These are phyloP conservation scores for Mycena vulgaris DNA, from an alignment of 768 basidiomycete genomes.

Conservation along the genomic window DNA sequence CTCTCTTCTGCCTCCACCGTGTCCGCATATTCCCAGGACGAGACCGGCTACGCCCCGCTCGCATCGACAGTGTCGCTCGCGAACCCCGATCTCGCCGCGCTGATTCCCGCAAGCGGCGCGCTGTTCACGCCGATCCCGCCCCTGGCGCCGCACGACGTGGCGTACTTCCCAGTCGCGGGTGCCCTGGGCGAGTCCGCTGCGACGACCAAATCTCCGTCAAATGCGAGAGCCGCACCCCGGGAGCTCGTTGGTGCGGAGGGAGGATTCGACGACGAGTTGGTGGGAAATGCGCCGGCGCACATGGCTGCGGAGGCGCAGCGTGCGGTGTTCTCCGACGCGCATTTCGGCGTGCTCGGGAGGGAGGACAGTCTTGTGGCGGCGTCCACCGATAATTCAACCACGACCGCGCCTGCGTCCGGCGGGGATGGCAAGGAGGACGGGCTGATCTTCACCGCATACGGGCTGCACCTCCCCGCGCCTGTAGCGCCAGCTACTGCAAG, in stretches of 20 bases:
- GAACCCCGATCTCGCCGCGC: not conserved
- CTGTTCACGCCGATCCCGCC: not conserved
- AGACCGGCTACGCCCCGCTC: not conserved
- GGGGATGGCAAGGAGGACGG: not conserved
- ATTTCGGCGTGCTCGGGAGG: not conserved
- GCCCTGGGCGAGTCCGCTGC: too few relatives aligned
- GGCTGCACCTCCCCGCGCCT: not conserved
- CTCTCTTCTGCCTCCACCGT: not conserved
- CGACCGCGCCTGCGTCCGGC: not conserved
- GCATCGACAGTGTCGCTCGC: not conserved
- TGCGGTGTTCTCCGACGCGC: not conserved
- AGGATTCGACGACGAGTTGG: not conserved
- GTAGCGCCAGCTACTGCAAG: too few relatives aligned
- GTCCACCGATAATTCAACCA: not conserved
- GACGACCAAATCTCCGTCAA: not conserved
- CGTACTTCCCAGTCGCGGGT: not conserved
- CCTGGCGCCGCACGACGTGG: not conserved
- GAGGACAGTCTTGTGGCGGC: too few relatives aligned
- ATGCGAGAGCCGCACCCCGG: too few relatives aligned
- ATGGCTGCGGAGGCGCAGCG: not conserved
- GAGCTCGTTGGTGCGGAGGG: too few relatives aligned
- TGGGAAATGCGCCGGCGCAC: not conserved
- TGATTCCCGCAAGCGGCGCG: not conserved
- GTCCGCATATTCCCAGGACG: not conserved
- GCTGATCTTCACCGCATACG: not conserved